Evolutionary conservation across 495 filamentous ascomycete species (phyloP).

Genomic region (Neurospora tetraspora): DNA sequence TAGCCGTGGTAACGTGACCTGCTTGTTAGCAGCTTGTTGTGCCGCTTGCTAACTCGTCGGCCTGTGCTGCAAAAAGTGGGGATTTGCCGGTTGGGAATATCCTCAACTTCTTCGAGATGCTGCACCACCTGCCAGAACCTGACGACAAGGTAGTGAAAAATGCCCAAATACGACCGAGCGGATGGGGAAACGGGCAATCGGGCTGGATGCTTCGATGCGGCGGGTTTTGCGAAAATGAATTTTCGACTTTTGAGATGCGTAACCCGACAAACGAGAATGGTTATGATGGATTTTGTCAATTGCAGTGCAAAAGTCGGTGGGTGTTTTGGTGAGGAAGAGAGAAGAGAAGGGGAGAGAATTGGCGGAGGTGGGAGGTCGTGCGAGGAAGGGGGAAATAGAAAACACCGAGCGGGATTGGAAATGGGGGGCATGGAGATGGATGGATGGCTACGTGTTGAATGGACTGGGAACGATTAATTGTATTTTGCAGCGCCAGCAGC

Average conservation of each 20-base stretch:
- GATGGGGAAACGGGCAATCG: slow-evolving; percentile 9
- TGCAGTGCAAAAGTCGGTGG: slow-evolving; percentile 28
- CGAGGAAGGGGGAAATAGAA: slow-evolving; percentile 8
- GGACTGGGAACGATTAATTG: slow-evolving; percentile 20
- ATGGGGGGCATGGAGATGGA: slow-evolving; percentile 22
- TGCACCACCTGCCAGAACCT: slow-evolving; percentile 7
- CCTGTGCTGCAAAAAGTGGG: slow-evolving; percentile 16
- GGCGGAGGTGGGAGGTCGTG: slow-evolving; percentile 7
- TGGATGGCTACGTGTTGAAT: slow-evolving; percentile 35
- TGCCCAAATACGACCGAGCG: slow-evolving; percentile 10
- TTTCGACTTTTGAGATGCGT: slow-evolving; percentile 20
- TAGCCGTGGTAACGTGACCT: slow-evolving; percentile 21
- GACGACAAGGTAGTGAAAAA: slow-evolving; percentile 8
- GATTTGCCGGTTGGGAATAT: slow-evolving; percentile 30
- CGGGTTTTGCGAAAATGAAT: slow-evolving; percentile 15
- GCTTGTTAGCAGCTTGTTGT: slow-evolving; percentile 11
- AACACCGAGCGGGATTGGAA: slow-evolving; percentile 1
- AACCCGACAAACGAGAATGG: slow-evolving; percentile 20
- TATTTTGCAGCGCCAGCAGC: slow-evolving; percentile 20
- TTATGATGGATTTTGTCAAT: slow-evolving; percentile 41
- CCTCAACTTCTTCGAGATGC: slow-evolving; percentile 23
- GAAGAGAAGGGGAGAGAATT: slow-evolving; percentile 4
- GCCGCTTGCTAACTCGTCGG: not conserved
- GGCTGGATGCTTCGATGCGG: slow-evolving; percentile 19
- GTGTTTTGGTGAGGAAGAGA: slow-evolving; percentile 35